Percentiles rank a stretch among this genome's conserved stretches.
These are phyloP conservation scores for Calonectria pseudoturangicola DNA, from an alignment of 2,329 filamentous ascomycete species.

Conservation along the genomic window DNA sequence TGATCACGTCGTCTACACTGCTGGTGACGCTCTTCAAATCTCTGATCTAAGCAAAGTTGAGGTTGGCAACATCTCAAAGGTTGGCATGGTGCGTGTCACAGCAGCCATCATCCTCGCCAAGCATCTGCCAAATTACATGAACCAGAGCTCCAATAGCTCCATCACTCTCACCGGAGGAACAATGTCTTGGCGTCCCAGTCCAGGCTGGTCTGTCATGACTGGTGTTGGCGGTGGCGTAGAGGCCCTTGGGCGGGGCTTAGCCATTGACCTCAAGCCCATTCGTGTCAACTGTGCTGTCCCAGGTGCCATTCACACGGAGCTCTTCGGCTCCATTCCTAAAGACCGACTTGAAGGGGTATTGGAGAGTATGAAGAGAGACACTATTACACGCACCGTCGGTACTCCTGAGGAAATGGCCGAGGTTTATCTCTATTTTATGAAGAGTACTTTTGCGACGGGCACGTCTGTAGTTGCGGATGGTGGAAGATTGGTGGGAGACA, in stretches of 20 bases:
- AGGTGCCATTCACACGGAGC: constrained; percentile 70
- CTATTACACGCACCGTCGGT: constrained; percentile 52
- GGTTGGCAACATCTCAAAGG: constrained; percentile 62
- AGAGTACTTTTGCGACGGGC: constrained; percentile 62
- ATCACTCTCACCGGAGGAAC: constrained; percentile 75
- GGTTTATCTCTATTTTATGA: constrained; percentile 66
- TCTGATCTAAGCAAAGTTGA: constrained; percentile 64
- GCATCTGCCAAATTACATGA: constrained; percentile 66
- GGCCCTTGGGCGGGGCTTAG: constrained; percentile 72
- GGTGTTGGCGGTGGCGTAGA: constrained; percentile 70
- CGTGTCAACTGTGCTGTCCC: constrained; percentile 78
- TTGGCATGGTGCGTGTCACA: constrained; percentile 70
- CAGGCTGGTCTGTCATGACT: constrained; percentile 70
- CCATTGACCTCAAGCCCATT: constrained; percentile 77
- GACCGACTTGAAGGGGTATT: constrained; percentile 41
- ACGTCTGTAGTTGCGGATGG: constrained; percentile 53
- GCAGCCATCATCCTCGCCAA: constrained; percentile 72
- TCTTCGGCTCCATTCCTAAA: constrained; percentile 53
- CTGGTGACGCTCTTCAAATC: constrained; percentile 65
- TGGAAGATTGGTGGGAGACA: constrained; percentile 51
- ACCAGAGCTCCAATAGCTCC: constrained; percentile 63
- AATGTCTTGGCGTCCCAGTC: constrained; percentile 69
- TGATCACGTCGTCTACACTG: constrained; percentile 76
- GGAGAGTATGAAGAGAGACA: constrained; percentile 41
- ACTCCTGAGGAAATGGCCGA: constrained; percentile 64